These are phyloP conservation scores for Takakia lepidozioides DNA, from an alignment of 225 moss, liverwort and hornwort genomes.

Conservation along the genomic window DNA sequence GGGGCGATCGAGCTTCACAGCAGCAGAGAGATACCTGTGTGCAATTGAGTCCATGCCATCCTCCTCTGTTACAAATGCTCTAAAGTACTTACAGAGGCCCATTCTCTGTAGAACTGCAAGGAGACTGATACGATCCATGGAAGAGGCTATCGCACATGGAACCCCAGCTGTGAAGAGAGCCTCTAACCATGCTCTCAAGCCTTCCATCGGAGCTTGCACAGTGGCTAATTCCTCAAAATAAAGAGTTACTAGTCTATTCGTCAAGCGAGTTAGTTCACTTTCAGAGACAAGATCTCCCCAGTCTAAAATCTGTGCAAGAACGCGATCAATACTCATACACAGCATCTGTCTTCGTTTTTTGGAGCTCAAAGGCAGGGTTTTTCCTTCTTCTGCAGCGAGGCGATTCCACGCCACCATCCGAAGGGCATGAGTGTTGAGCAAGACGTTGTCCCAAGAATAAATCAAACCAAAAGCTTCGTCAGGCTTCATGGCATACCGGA, in stretches of 20 bases:
- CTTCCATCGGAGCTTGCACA: constrained; percentile 70
- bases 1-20: constrained; percentile 93
- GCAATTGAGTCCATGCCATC: constrained; percentile 99
- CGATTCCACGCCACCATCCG: constrained; percentile 84
- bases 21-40: constrained; percentile 89
- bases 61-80: constrained; percentile 87
- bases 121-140: constrained; percentile 81
- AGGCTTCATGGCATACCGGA: constrained; percentile 95
- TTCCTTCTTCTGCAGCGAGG: constrained; percentile 82
- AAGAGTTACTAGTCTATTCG: constrained; percentile 63
- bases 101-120: constrained; percentile 77
- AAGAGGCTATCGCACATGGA: constrained; percentile 91
- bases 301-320: constrained; percentile 36
- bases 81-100: constrained; percentile 69
- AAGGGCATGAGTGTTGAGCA: constrained; percentile 75
- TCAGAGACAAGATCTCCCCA: constrained; percentile 33
- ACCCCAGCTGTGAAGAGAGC: constrained; percentile 88
- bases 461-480: constrained; percentile 97
- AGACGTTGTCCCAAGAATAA: constrained; percentile 97
- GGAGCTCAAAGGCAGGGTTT: constrained; percentile 16
- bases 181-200: constrained; percentile 79
- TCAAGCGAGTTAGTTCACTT: constrained; percentile 46
- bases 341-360: constrained; percentile 69
- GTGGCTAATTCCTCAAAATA: constrained; percentile 73
- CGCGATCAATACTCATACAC: constrained; percentile 46